These are phyloP conservation scores for Botrytis sinoallii DNA, from an alignment of 2,329 filamentous ascomycete species.

Conservation along the genomic window DNA sequence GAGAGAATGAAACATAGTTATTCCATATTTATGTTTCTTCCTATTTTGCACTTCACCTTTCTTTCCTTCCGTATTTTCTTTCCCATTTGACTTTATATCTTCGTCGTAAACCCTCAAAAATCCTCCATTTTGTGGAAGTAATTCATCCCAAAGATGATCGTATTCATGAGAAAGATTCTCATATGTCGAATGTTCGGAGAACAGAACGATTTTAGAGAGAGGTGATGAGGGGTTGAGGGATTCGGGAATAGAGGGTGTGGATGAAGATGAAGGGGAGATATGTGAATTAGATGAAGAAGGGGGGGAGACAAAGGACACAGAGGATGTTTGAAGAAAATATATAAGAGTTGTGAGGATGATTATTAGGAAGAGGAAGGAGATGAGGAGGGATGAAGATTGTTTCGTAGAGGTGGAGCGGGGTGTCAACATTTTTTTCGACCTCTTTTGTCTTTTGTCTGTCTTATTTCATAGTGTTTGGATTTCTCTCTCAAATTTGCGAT, in stretches of 20 bases:
- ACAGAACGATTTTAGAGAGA: neutral
- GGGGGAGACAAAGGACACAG: neutral
- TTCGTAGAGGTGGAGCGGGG: neutral
- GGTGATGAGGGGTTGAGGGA: neutral
- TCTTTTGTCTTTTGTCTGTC: neutral
- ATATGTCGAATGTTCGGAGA: slow-evolving; percentile 9
- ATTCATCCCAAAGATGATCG: neutral
- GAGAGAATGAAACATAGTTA: slow-evolving; percentile 15
- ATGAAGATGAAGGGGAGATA: neutral
- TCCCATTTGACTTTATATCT: neutral
- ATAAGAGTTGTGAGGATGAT: neutral
- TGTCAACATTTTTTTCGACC: neutral
- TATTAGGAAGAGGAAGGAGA: neutral
- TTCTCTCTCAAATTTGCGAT: neutral
- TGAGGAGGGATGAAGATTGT: neutral
- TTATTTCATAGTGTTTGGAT: neutral
- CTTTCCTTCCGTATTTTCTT: neutral
- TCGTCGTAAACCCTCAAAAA: neutral
- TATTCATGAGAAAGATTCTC: slow-evolving; percentile 11
- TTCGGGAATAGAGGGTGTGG: neutral
- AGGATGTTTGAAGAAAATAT: neutral
- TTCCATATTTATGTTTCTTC: slow-evolving; percentile 1
- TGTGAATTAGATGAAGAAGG: neutral
- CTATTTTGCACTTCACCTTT: neutral
- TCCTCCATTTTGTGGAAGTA: neutral